Evolutionary conservation across 768 basidiomycete species (phyloP), one percentile per base, ranked within the genome.

Genomic region (Podaxis carcinomalis): DNA sequence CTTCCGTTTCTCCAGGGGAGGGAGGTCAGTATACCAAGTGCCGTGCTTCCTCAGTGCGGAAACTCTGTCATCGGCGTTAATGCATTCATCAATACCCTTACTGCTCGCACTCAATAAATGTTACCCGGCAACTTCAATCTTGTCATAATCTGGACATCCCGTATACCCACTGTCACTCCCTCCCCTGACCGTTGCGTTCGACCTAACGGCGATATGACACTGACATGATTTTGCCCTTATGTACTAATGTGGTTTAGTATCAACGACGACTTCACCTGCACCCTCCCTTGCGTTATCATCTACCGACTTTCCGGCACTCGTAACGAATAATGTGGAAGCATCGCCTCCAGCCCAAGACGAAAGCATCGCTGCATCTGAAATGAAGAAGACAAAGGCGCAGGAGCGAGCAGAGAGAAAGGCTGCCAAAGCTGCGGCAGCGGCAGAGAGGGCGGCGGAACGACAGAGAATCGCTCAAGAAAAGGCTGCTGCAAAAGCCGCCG

Each of bases 31-130:
- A 87, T 92, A 90, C 89, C 90, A 82, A 91, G 88, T 77, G 75
- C 88, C 87, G 86, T 89, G 80, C 89, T 88, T 90, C 89, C 77
- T 79, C 88, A 91, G 89, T 89, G 86, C 88, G 88, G 86, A 88
- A 86, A 83, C 77, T 84, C 78, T 84, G 83, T 76, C 79, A 85
- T 82, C 86, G 82, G 72, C 82, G 81, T 78, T 90, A 80, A 90
- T 78, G 65, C 69, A 75, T 74, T 75, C 65, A 73, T 74, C 70
- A 72, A 73, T 72, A 67, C 72, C 65, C 72, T 70, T 70, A 70
- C 67, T 71, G 68, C 68, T 67, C 67, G 68, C 64, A 66, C 69
- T 62, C 68, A 66, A 62, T 72, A 68, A 66, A 65, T 67, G 58
- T 63, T 64, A 64, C 64, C 62, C 69, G 73, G 70, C 70, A 69